phyloP scores from a whole-genome alignment of 2,329 filamentous ascomycete genomes.

The Penicillium palitans region DNA sequence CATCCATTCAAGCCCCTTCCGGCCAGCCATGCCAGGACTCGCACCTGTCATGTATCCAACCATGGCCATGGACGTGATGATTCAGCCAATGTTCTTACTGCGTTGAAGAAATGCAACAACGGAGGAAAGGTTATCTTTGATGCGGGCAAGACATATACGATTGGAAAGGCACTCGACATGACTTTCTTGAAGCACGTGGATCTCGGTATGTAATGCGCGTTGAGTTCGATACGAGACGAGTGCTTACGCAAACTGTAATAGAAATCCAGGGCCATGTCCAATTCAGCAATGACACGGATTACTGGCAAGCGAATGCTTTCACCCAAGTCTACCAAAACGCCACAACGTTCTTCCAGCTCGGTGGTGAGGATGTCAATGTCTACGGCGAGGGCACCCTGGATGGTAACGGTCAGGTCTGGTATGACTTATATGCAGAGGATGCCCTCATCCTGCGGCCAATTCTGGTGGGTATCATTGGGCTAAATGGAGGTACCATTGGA shows the following conservation, averaged over 20 bases:
- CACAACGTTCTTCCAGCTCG: conserved; percentile 66
- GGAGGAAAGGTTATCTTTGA: conserved; percentile 63
- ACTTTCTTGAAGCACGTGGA: conserved; percentile 66
- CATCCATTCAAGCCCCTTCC: conserved; percentile 34
- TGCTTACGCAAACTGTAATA: conserved; percentile 24
- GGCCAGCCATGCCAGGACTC: conserved; percentile 24
- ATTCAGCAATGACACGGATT: conserved; percentile 67
- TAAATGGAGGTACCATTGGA: conserved; percentile 59
- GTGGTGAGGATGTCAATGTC: conserved; percentile 66
- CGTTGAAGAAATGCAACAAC: conserved; percentile 61
- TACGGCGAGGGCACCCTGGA: conserved; percentile 65
- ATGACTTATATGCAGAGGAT: conserved; percentile 60
- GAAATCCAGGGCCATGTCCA: conserved; percentile 61
- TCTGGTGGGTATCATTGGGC: conserved; percentile 57
- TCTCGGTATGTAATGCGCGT: conserved; percentile 46
- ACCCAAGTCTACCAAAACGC: conserved; percentile 66
- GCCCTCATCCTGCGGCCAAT: conserved; percentile 61
- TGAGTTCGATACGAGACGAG: background rate
- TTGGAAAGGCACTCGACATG: conserved; percentile 65
- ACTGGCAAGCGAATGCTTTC: conserved; percentile 67
- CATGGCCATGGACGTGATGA: conserved; percentile 47
- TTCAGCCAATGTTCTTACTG: conserved; percentile 53
- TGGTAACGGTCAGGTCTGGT: conserved; percentile 66
- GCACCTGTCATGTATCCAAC: conserved; percentile 32
- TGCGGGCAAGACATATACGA: conserved; percentile 57